These are phyloP conservation scores for Termitomyces sp. DNA, from an alignment of 768 basidiomycete species.

Conservation along the genomic window DNA sequence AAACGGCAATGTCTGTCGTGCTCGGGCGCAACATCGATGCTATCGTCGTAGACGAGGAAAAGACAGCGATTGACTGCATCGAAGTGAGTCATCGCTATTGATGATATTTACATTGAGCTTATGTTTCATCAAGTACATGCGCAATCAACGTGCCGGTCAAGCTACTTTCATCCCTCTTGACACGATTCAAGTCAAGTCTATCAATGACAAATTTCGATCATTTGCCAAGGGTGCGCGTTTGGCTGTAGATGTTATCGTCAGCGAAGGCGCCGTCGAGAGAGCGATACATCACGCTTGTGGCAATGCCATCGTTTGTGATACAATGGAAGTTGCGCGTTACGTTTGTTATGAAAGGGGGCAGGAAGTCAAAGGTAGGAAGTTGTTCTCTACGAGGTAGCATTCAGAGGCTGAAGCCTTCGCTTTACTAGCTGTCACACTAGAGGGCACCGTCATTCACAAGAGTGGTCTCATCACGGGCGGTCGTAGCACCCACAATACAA, in stretches of 20 bases:
- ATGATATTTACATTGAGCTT: background rate
- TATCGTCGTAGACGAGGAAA: constrained; percentile 94
- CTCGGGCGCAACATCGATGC: constrained; percentile 94
- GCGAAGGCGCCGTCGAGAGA: constrained; percentile 79
- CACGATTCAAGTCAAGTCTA: constrained; percentile 89
- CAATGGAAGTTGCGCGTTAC: constrained; percentile 86
- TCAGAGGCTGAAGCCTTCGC: background rate
- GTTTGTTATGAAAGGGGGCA: constrained; percentile 93
- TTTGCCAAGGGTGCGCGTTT: constrained; percentile 85
- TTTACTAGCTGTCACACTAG: constrained; percentile 84
- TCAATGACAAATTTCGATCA: constrained; percentile 91
- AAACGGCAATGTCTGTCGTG: constrained; percentile 85
- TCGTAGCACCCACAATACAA: constrained; percentile 64
- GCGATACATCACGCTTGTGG: constrained; percentile 98
- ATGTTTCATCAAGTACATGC: constrained; percentile 66
- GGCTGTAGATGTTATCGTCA: constrained; percentile 82
- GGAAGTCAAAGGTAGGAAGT: constrained; percentile 86
- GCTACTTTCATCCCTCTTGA: constrained; percentile 99
- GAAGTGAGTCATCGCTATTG: constrained; percentile 48
- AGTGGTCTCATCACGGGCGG: constrained; percentile 98
- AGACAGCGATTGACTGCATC: constrained; percentile 95
- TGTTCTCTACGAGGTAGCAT: background rate
- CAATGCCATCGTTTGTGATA: constrained; percentile 91
- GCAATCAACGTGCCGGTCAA: constrained; percentile 90
- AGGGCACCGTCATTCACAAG: constrained; percentile 96